phyloP scores from a whole-genome alignment of 2,329 filamentous ascomycete species.

The Scortechinia acanthostroma region DNA sequence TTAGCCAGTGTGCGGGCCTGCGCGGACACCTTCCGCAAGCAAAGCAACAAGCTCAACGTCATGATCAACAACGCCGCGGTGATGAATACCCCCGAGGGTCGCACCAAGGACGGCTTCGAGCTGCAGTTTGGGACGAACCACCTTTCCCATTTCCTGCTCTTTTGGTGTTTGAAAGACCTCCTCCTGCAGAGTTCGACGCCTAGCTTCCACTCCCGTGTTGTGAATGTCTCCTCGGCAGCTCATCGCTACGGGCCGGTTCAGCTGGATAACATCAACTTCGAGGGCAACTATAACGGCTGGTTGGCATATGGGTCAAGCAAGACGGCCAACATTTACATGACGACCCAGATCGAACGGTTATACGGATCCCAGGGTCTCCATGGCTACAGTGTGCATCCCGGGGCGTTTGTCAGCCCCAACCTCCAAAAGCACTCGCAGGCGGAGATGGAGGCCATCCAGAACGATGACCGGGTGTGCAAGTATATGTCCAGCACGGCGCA shows the following conservation, averaged over 20 bases:
- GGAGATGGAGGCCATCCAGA: background rate
- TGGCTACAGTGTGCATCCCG: conserved; percentile 7
- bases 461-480: background rate
- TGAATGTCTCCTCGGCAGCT: conserved; percentile 25
- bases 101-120: conserved; percentile 8
- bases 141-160: conserved; percentile 18
- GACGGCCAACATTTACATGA: conserved; percentile 33
- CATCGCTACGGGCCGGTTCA: conserved; percentile 18
- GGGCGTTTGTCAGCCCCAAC: background rate
- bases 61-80: conserved; percentile 6
- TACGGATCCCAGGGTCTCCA: conserved; percentile 28
- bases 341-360: conserved; percentile 33
- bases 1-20: conserved; percentile 16
- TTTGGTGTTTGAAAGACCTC: conserved; percentile 28
- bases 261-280: conserved; percentile 23
- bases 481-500: background rate
- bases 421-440: background rate
- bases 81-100: conserved; percentile 4
- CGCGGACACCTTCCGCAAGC: conserved; percentile 9
- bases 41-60: conserved; percentile 5
- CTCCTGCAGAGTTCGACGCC: conserved; percentile 24
- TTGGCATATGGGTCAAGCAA: conserved; percentile 32
- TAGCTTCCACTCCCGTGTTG: conserved; percentile 27
- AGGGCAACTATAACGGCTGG: conserved; percentile 20
- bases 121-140: conserved; percentile 10